These are phyloP conservation scores for Penicillium dipodomyicola DNA, from an alignment of 495 filamentous ascomycete species.

Conservation along the genomic window DNA sequence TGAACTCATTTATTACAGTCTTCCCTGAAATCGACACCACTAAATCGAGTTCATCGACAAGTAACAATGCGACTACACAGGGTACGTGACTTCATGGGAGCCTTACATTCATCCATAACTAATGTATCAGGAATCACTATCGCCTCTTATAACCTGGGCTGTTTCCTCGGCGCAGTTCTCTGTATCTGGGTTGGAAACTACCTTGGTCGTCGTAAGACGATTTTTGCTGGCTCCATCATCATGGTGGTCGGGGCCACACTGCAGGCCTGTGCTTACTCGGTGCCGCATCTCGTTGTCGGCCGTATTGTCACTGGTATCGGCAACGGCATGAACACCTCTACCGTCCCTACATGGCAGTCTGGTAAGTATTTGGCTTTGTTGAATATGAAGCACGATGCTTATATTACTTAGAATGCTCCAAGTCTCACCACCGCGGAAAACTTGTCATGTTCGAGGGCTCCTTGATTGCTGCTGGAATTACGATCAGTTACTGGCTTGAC, in stretches of 20 bases:
- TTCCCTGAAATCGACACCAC: slow-evolving; percentile 55
- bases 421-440: slow-evolving; percentile 24
- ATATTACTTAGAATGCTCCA: slow-evolving; percentile 34
- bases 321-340: slow-evolving; percentile 55
- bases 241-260: slow-evolving; percentile 67
- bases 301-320: slow-evolving; percentile 66
- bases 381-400: background rate
- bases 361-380: background rate
- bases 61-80: slow-evolving; percentile 49
- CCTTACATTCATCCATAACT: background rate
- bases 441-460: slow-evolving; percentile 38
- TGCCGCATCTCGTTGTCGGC: slow-evolving; percentile 61
- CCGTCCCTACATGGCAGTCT: slow-evolving; percentile 30
- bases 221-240: slow-evolving; percentile 67
- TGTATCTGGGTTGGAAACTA: slow-evolving; percentile 69
- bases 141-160: slow-evolving; percentile 67
- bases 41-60: slow-evolving; percentile 23
- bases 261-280: slow-evolving; percentile 58
- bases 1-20: slow-evolving; percentile 44
- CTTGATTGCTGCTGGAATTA: slow-evolving; percentile 40
- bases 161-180: slow-evolving; percentile 65
- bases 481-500: slow-evolving; percentile 51
- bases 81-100: slow-evolving; percentile 31
- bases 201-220: slow-evolving; percentile 67
- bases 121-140: slow-evolving; percentile 49